Evolutionary conservation across 208 protist genomes (phyloP), one percentile per base, ranked within the genome.

Genomic region (Trypanosoma scelopori): DNA sequence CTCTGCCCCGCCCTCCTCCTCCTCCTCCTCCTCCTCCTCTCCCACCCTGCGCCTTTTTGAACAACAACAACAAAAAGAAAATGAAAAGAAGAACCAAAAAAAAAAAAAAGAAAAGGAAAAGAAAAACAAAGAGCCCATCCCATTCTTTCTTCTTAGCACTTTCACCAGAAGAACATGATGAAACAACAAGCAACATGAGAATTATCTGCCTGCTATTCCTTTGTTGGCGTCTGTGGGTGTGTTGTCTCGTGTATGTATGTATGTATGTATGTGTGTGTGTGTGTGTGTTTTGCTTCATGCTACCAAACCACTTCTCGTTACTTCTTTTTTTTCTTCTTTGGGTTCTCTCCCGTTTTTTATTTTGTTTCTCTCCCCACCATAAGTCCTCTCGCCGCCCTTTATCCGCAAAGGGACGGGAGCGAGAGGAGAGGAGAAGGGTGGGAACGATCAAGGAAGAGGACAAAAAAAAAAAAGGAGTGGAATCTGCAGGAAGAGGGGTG

Each of bases 241-340:
- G 18, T 20, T 25, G 0, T n/a, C 6, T 35, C 5, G 3, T 55
- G 6, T 55, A 1, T 37, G 1, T 27, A 7, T 55, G 15, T 35
- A 11, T 55, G 49, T 11, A 55, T 5, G 11, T 18, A 16, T 25
- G 5, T 18, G 4, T 47, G 18, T n/a, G 4, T 59, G 22, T 61
- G 3, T 32, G 4, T 57, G 32, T 57, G 27, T 25, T 65, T 45
- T 42, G 57, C 13, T 28, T 3, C 50, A 4, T 53, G 3, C 25
- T 25, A 65, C 42, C 4, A n/a, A 16, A 55, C 4, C 59, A 1
- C 18, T 7, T 39, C 69, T 32, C 64, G 4, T 6, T 64, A 42
- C 12, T 51, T 37, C 30, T 41, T 59, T 63, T 52, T 76, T 50
- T 59, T 67, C 23, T 49, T 67, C 57, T 41, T 62, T 62, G 20